Evolutionary conservation across 768 basidiomycete genomes (phyloP), one percentile per base, ranked within the genome.

Genomic region (Cubamyces lactineus): DNA sequence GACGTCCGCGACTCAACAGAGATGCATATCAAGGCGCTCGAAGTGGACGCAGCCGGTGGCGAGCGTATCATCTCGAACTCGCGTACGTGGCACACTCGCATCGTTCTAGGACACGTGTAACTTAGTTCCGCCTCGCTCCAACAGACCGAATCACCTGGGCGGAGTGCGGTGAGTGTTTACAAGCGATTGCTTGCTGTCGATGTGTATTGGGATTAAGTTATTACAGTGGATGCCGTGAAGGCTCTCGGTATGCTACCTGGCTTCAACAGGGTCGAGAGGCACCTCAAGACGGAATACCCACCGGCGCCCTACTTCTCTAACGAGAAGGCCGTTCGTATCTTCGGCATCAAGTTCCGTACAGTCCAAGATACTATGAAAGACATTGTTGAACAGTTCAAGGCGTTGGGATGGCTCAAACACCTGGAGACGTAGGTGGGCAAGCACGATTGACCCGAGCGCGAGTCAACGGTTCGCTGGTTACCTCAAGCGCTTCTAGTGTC

Each of bases 261-360:
- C 12, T 48, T 58, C 0, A 52, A 21, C 1, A 40, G 34, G 23
- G 46, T 62, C 51, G 67, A 69, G 64, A 53, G 34, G 9, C 34
- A 34, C 9, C 11, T 11, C 67, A 62, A 23, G 34, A 62, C 34
- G 67, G 28, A 72, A 78, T 50, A 52, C 69, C 4, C 47, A 1
- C 47, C 38, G 11, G 19, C 15, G 6, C 23, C 34, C 16, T n/a
- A 39, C 38, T 28, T 30, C 47, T 58, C 57, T 24, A 58, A 58
- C 39, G 48, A 47, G 12, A 84, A 84, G 66, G 74, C 71, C 5
- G 67, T 67, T 38, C 73, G 71, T 30, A 70, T 83, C 2, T 70
- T 84, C 4, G 80, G 80, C 2, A 52, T 83, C 13, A 74, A 75
- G 59, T 82, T 78, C 51, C 72, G 72, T 4, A 73, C 73, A 1